A percentile compares a stretch with the other conserved stretches of the same genome.
Conservation (phyloP, 306 rosid species). For the Lablab purpureus region DNA sequence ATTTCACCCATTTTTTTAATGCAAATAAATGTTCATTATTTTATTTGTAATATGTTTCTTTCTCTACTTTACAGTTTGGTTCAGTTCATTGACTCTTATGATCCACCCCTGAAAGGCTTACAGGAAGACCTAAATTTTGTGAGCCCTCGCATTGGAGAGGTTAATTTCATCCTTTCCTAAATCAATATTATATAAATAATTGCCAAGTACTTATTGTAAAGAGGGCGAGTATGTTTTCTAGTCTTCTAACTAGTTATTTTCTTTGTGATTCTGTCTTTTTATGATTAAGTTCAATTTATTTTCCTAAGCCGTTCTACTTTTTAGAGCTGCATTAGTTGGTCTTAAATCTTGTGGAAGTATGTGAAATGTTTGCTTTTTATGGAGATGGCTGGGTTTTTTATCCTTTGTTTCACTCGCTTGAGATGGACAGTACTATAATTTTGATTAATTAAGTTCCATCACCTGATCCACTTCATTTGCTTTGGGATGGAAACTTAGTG, state of each 20-base stretch:
- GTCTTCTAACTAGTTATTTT: neutral
- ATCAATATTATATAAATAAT: constrained; percentile 29
- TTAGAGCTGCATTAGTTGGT: constrained; percentile 28
- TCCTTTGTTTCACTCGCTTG: constrained; percentile 17
- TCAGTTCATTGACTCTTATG: constrained; percentile 93
- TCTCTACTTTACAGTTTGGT: constrained; percentile 72
- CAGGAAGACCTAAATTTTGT: constrained; percentile 97
- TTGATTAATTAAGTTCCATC: constrained; percentile 22
- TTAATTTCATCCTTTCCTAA: constrained; percentile 55
- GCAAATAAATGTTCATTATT: constrained; percentile 36
- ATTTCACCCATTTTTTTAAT: neutral
- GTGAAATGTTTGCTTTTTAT: constrained; percentile 22
- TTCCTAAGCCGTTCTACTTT: constrained; percentile 17
- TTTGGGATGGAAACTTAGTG: constrained; percentile 34
- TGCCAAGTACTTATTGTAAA: constrained; percentile 22
- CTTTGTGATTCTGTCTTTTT: constrained; percentile 27
- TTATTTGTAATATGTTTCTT: constrained; percentile 43
- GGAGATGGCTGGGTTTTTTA: constrained; percentile 31
- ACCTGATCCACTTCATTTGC: constrained; percentile 34
- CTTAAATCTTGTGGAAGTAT: constrained; percentile 30
- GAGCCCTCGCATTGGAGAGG: constrained; percentile 99
- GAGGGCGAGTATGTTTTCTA: constrained; percentile 26
- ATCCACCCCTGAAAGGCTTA: constrained; percentile 94
- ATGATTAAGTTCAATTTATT: constrained; percentile 37
- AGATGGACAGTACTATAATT: neutral